A percentile compares a stretch with the other conserved stretches of the same genome.
phyloP scores from a whole-genome alignment of 1,284 basidiomycete genomes.

The Erythrobasidium hasegawianum region DNA sequence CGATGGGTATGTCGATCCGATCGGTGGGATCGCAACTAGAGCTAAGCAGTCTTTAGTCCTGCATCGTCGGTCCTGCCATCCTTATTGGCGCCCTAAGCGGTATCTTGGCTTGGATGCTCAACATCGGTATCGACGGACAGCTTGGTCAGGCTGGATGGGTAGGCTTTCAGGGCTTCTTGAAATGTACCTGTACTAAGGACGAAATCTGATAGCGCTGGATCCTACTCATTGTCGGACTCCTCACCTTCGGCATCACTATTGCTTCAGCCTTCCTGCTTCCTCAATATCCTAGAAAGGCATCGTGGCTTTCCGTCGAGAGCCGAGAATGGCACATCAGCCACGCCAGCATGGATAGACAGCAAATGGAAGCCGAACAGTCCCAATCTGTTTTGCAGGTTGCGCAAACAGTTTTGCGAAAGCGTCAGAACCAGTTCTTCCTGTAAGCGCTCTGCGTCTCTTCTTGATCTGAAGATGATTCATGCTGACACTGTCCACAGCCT shows the following conservation, averaged over 20 bases:
- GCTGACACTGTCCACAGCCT: too few relatives aligned
- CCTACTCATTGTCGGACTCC: not conserved
- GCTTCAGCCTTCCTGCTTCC: not conserved
- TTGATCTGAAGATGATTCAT: too few relatives aligned
- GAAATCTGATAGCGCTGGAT: constrained; percentile 4
- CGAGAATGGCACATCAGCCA: not conserved
- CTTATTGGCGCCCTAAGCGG: constrained; percentile 3
- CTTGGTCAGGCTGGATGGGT: not conserved
- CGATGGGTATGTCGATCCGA: not conserved
- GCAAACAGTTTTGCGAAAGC: too few relatives aligned
- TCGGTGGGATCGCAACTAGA: not conserved
- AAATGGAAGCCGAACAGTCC: not conserved
- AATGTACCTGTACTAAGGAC: not conserved
- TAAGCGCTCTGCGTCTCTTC: too few relatives aligned
- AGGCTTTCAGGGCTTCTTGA: not conserved
- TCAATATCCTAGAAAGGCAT: not conserved
- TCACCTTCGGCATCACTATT: not conserved
- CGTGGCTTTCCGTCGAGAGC: not conserved
- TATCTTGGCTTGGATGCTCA: constrained; percentile 5
- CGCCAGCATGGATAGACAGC: not conserved
- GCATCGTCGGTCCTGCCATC: not conserved
- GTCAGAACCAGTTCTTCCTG: too few relatives aligned
- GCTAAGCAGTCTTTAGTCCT: not conserved
- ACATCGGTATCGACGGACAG: not conserved
- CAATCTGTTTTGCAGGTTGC: not conserved